A percentile compares a stretch with the other conserved stretches of the same genome.
These are phyloP conservation scores for Talaromyces sp. DNA, from an alignment of 2,329 filamentous ascomycete genomes.

Conservation along the genomic window DNA sequence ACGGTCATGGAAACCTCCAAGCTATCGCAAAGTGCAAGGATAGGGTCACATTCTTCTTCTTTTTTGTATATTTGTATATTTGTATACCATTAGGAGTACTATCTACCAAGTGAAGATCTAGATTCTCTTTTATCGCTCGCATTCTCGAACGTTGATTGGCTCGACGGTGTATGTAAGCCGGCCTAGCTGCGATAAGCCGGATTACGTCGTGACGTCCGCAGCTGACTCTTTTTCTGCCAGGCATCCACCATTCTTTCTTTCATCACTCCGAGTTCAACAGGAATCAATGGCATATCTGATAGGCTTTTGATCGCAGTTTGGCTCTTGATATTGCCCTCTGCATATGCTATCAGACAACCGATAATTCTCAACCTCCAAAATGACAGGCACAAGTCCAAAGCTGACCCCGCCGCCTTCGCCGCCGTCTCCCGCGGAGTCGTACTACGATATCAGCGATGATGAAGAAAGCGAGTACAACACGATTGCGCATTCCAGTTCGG, in stretches of 20 bases:
- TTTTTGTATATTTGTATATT: conserved; percentile 1
- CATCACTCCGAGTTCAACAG: not conserved
- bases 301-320: not conserved
- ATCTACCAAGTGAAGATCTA: not conserved
- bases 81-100: not conserved
- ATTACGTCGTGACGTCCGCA: conserved; percentile 17
- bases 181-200: conserved; percentile 3
- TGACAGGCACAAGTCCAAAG: conserved; percentile 29
- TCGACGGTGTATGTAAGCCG: not conserved
- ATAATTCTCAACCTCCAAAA: conserved; percentile 15
- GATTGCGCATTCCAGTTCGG: conserved; percentile 71
- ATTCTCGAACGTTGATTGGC: not conserved
- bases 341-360: not conserved
- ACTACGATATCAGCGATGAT: conserved; percentile 94
- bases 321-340: not conserved
- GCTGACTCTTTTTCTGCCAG: conserved; percentile 11
- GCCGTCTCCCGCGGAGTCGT: conserved; percentile 76
- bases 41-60: conserved; percentile 16
- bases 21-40: conserved; percentile 77
- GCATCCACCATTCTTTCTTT: conserved; percentile 8
- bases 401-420: conserved; percentile 38
- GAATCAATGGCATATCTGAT: not conserved
- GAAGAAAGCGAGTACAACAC: conserved; percentile 95
- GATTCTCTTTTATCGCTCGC: no score
- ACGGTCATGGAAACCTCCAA: conserved; percentile 81